These are phyloP conservation scores for Trichoderma sp. DNA, from an alignment of 2,329 filamentous ascomycete species.

Conservation along the genomic window DNA sequence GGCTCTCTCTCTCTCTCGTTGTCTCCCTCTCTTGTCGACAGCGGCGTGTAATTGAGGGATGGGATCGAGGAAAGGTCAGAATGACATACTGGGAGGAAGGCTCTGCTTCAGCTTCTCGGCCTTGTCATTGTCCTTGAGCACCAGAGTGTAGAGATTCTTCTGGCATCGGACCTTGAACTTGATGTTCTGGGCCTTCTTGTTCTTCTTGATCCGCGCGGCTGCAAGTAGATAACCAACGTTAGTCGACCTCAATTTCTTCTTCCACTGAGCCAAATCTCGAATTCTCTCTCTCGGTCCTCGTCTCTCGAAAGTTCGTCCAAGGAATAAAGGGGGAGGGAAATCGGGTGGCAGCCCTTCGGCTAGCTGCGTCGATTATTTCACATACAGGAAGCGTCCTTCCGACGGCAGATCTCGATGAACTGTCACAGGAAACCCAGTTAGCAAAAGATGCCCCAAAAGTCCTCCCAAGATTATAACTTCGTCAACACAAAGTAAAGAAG, in stretches of 20 bases:
- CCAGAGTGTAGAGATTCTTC: slow-evolving; percentile 94
- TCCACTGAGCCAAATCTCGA: neutral
- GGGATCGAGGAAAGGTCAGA: slow-evolving; percentile 9
- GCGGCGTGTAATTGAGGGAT: neutral
- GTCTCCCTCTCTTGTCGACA: neutral
- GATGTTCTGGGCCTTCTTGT: slow-evolving; percentile 84
- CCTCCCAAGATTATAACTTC: no score
- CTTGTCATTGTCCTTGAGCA: slow-evolving; percentile 98
- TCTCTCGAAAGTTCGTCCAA: neutral
- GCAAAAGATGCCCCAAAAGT: no score
- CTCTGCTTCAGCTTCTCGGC: slow-evolving; percentile 99
- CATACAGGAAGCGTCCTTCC: slow-evolving; percentile 99
- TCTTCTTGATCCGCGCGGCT: slow-evolving; percentile 97
- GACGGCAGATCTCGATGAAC: slow-evolving; percentile 99
- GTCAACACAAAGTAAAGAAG: no score
- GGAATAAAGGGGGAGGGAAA: no score
- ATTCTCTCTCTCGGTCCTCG: neutral
- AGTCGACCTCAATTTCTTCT: slow-evolving; percentile 36
- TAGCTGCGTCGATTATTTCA: slow-evolving; percentile 41
- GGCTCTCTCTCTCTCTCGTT: no score
- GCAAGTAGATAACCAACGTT: slow-evolving; percentile 31
- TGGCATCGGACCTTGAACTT: slow-evolving; percentile 99
- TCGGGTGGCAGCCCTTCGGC: neutral
- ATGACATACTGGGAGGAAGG: slow-evolving; percentile 86
- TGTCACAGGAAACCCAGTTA: slow-evolving; percentile 47